Evolutionary conservation across 495 filamentous ascomycete genomes (phyloP), one percentile per base, ranked within the genome.

Genomic region (Penicillium crystallinum): DNA sequence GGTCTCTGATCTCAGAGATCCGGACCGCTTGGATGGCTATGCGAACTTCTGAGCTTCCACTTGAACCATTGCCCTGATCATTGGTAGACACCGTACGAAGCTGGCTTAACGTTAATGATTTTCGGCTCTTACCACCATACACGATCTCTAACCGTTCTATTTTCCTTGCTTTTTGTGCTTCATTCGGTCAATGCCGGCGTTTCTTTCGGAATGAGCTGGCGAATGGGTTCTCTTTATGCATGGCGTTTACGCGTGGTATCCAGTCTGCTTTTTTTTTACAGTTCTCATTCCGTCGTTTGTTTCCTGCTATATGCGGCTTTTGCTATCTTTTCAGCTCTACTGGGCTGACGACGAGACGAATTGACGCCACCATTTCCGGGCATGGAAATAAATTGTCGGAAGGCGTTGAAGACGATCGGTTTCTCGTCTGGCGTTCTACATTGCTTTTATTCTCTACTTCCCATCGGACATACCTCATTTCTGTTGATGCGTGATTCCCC

Each of bases 401-500:
- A 48, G 62, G 58, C 58, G 58, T 62, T 61, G 46, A 29, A 40
- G 50, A 52, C 37, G 55, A 44, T 51, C 52, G 46, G n/a, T 31
- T 53, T 54, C 46, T 52, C 45, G 6, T 29, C 48, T 33, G 58
- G 58, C 58, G 58, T 64, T 56, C 51, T 49, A 33, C 42, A 52
- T 52, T 42, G 42, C 47, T 50, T 55, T 47, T 30, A 33, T 52
- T 56, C 42, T 57, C 49, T 53, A 36, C 39, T 52, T 31, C 43
- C 17, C 54, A 37, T 56, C 58, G 58, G 57, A 58, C 59, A 62
- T 65, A 61, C 50, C 49, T 59, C 45, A 55, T 50, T 51, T 52
- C 35, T 21, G 42, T n/a, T 42, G 41, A 35, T 43, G 56, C 46
- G 51, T 17, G 35, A 38, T 54, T 49, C 49, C 46, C 29, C 46